Conservation (phyloP, 179 eudicot genomes). For the Spergularia azorica region DNA sequence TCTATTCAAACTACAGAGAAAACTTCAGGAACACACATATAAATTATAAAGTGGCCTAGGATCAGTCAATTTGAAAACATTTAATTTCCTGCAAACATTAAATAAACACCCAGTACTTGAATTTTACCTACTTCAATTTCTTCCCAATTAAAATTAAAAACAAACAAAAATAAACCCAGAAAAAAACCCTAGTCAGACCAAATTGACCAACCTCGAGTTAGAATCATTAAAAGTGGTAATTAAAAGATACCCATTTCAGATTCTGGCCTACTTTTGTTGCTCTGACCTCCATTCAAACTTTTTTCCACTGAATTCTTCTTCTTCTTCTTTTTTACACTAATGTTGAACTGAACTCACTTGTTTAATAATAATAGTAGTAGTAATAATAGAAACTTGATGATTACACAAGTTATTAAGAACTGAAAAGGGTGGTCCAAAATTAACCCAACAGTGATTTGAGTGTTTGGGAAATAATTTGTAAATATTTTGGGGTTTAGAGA, state of each 20-base stretch:
- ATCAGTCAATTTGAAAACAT: conserved; percentile 37
- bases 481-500: conserved; percentile 1
- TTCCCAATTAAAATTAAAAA: conserved; percentile 9
- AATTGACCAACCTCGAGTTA: conserved; percentile 8
- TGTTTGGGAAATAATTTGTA: too few relatives aligned
- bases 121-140: neutral
- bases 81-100: conserved; percentile 37
- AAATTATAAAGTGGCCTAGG: conserved; percentile 10
- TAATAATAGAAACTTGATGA: conserved; percentile 11
- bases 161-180: conserved; percentile 3
- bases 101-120: conserved; percentile 19
- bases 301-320: conserved; percentile 23
- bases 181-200: conserved; percentile 34
- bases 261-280: conserved; percentile 38
- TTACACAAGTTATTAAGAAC: neutral
- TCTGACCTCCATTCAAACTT: conserved; percentile 40
- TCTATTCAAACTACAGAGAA: conserved; percentile 35
- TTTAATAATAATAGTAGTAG: neutral
- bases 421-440: conserved; percentile 14
- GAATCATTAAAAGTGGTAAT: conserved; percentile 28
- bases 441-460: neutral
- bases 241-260: conserved; percentile 45
- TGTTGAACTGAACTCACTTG: neutral
- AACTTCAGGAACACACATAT: conserved; percentile 19
- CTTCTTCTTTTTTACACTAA: neutral